These are phyloP conservation scores for Talinum fruticosum DNA, from an alignment of 148 eudicot species.

Conservation along the genomic window DNA sequence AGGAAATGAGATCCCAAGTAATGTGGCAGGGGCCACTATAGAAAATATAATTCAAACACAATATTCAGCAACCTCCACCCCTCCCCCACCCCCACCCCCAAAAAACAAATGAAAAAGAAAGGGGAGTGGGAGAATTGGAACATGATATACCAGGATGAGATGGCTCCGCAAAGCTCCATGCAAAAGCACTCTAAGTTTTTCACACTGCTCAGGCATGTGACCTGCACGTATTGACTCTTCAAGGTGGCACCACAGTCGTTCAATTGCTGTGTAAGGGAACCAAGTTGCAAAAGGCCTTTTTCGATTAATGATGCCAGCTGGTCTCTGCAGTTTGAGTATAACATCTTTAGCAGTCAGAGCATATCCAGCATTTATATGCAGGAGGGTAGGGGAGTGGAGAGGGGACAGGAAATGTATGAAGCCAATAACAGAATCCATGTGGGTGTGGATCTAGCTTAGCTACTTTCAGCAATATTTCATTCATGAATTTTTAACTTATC, in stretches of 20 bases:
- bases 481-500: not conserved
- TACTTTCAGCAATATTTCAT: not conserved
- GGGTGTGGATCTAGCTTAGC: not conserved
- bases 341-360: not conserved
- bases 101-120: not conserved
- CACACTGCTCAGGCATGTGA: constrained; percentile 75
- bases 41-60: not conserved
- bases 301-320: constrained; percentile 64
- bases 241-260: constrained; percentile 82
- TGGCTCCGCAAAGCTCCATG: constrained; percentile 63
- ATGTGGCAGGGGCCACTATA: not conserved
- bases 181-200: constrained; percentile 66
- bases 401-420: not conserved
- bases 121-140: too few relatives aligned
- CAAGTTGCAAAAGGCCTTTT: constrained; percentile 79
- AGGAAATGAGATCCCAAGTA: not conserved
- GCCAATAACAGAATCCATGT: not conserved
- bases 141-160: constrained; percentile 53
- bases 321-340: constrained; percentile 57
- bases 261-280: constrained; percentile 88
- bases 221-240: constrained; percentile 63
- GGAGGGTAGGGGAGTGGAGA: not conserved
- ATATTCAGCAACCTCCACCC: not conserved
- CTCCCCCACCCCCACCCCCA: too few relatives aligned
- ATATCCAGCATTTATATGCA: not conserved